phyloP scores from a whole-genome alignment of 768 basidiomycete species.

The Tubosaeta sp. region DNA sequence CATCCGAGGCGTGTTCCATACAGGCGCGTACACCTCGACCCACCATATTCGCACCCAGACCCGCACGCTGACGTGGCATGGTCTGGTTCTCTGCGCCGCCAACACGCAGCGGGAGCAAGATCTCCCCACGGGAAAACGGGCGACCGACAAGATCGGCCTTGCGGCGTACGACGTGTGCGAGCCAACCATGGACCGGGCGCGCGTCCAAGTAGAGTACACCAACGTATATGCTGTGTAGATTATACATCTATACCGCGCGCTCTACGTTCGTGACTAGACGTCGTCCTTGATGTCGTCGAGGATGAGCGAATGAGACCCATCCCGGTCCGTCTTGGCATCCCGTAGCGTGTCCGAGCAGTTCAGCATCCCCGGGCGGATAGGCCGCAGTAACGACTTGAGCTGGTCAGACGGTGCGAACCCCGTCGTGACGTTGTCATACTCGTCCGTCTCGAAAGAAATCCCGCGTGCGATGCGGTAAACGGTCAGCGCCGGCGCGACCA shows the following conservation, averaged over 20 bases:
- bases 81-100: slow-evolving; percentile 33
- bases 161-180: slow-evolving; percentile 20
- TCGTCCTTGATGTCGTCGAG: slow-evolving; percentile 8
- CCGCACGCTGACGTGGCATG: too few relatives aligned
- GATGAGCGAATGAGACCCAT: slow-evolving; percentile 10
- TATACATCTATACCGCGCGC: not conserved
- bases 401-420: slow-evolving; percentile 5
- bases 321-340: slow-evolving; percentile 3
- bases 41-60: too few relatives aligned
- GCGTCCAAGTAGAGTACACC: not conserved
- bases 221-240: not conserved
- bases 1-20: too few relatives aligned
- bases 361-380: not conserved
- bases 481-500: slow-evolving; percentile 17
- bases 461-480: slow-evolving; percentile 20
- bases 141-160: slow-evolving; percentile 20
- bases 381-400: not conserved
- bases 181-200: slow-evolving; percentile 11
- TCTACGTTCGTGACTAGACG: not conserved
- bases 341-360: slow-evolving; percentile 9
- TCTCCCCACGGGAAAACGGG: slow-evolving; percentile 4
- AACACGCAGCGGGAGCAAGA: slow-evolving; percentile 28
- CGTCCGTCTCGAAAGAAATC: slow-evolving; percentile 18
- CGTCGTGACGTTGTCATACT: not conserved
- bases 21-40: too few relatives aligned